phyloP scores from a whole-genome alignment of 2,329 filamentous ascomycete genomes.

The Fusarium humuli region DNA sequence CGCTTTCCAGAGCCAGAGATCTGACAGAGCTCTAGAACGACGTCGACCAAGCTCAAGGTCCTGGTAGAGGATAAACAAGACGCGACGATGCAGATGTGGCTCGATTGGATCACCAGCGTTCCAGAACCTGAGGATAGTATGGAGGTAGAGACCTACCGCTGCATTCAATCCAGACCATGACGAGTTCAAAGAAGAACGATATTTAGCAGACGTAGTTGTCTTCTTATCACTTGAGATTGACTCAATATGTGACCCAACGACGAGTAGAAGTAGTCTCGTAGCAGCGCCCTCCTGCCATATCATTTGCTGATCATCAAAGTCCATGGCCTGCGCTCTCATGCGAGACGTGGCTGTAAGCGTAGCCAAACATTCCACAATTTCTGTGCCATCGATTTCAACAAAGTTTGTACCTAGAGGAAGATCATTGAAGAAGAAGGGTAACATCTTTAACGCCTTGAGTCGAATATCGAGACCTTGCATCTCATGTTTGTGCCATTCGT shows the following conservation, averaged over 20 bases:
- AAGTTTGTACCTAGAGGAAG: constrained; percentile 9
- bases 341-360: constrained; percentile 10
- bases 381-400: constrained; percentile 14
- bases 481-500: constrained; percentile 34
- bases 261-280: constrained; percentile 25
- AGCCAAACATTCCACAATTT: constrained; percentile 13
- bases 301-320: background rate
- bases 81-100: constrained; percentile 13
- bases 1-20: constrained; percentile 41
- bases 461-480: constrained; percentile 9
- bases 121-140: constrained; percentile 26
- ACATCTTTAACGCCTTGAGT: constrained; percentile 29
- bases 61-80: constrained; percentile 23
- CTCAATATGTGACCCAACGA: constrained; percentile 30
- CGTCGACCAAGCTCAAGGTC: constrained; percentile 11
- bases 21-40: background rate
- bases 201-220: no score
- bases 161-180: constrained; percentile 34
- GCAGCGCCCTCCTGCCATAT: constrained; percentile 39
- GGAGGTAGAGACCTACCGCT: constrained; percentile 26
- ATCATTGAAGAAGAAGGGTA: constrained; percentile 35
- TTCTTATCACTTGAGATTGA: background rate
- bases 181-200: background rate
- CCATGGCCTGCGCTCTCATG: background rate
- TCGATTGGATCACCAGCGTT: constrained; percentile 37